Conservation (phyloP, 2,329 filamentous ascomycete genomes). For the Diaporthe sp. region DNA sequence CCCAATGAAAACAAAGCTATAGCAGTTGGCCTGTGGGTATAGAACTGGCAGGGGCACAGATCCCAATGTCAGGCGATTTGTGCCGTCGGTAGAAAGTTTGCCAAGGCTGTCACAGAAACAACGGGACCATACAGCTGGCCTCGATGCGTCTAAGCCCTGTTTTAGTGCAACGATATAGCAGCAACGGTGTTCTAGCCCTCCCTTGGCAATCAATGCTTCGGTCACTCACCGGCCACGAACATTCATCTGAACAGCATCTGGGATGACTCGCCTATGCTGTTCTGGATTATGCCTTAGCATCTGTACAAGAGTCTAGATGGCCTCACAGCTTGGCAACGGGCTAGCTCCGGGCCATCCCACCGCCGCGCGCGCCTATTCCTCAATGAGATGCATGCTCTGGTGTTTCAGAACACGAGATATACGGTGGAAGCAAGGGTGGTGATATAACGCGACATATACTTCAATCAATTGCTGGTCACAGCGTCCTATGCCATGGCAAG, state of each 20-base stretch:
- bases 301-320: neutral
- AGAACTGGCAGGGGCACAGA: neutral
- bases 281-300: constrained; percentile 3
- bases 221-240: neutral
- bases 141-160: constrained; percentile 1
- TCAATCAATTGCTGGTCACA: neutral
- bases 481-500: too few relatives aligned
- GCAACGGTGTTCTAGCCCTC: constrained; percentile 1
- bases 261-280: constrained; percentile 1
- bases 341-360: constrained; percentile 18
- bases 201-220: constrained; percentile 15
- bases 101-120: constrained; percentile 26
- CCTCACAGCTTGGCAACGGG: constrained; percentile 10
- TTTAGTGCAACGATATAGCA: neutral
- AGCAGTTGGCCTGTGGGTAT: neutral
- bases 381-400: neutral
- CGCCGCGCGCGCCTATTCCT: neutral
- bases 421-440: neutral
- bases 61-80: neutral
- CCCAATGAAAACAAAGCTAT: neutral
- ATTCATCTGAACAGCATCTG: neutral
- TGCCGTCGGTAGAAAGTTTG: constrained; percentile 4
- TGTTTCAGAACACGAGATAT: constrained; percentile 19
- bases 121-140: constrained; percentile 8
- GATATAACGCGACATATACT: neutral